These are phyloP conservation scores for Leccinum obscurum DNA, from an alignment of 768 basidiomycete species.

Conservation along the genomic window DNA sequence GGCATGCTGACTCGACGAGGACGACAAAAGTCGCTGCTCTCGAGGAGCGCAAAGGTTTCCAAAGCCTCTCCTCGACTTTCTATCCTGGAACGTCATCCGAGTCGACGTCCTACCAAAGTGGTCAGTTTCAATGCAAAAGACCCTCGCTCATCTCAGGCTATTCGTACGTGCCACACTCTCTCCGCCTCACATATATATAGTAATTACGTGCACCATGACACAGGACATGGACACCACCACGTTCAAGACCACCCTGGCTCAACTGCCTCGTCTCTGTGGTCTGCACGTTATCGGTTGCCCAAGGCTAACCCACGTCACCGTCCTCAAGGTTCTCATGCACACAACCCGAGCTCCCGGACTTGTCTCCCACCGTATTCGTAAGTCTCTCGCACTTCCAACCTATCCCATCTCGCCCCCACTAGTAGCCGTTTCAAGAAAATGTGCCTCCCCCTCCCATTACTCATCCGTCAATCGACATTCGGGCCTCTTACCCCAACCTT, in stretches of 20 bases:
- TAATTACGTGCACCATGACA: slow-evolving; percentile 38
- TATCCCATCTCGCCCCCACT: slow-evolving; percentile 1
- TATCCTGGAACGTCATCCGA: slow-evolving; percentile 58
- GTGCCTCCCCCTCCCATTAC: slow-evolving; percentile 37
- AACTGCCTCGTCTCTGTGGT: slow-evolving; percentile 53
- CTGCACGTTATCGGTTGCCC: slow-evolving; percentile 65
- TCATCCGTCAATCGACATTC: slow-evolving; percentile 55
- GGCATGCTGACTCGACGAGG: no score
- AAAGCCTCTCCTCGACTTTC: slow-evolving; percentile 54
- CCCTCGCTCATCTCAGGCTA: slow-evolving; percentile 55
- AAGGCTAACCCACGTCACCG: slow-evolving; percentile 50
- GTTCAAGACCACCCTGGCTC: slow-evolving; percentile 46
- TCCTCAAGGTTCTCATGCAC: slow-evolving; percentile 45
- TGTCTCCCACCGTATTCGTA: slow-evolving; percentile 64
- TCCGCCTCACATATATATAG: neutral
- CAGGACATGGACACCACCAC: slow-evolving; percentile 53
- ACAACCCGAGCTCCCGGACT: slow-evolving; percentile 56
- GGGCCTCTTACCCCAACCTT: slow-evolving; percentile 29
- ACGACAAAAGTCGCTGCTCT: slow-evolving; percentile 41
- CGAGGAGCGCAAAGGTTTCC: slow-evolving; percentile 33
- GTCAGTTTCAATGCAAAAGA: slow-evolving; percentile 42
- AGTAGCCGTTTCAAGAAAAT: slow-evolving; percentile 18
- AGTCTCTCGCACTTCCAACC: slow-evolving; percentile 19
- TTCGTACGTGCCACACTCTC: slow-evolving; percentile 45
- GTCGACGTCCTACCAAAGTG: slow-evolving; percentile 56